phyloP scores from a whole-genome alignment of 106 monocot species.

The Amphibolis antarctica region DNA sequence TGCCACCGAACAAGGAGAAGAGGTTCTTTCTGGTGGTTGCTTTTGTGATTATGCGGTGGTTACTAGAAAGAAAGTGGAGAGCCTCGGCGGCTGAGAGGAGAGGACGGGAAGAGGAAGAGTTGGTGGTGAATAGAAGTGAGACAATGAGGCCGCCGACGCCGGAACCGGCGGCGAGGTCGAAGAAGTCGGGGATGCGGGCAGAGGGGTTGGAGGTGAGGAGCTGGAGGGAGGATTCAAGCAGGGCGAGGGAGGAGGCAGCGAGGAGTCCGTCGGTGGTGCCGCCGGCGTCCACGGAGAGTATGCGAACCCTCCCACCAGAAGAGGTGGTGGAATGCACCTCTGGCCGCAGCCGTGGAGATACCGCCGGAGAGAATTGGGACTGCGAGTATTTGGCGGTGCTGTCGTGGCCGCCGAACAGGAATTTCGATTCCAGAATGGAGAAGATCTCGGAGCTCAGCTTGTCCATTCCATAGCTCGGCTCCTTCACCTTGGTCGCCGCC shows the following conservation, averaged over 20 bases:
- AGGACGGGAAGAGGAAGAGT: slow-evolving; percentile 22
- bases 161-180: slow-evolving; percentile 73
- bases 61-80: slow-evolving; percentile 32
- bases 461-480: slow-evolving; percentile 10
- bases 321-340: slow-evolving; percentile 1
- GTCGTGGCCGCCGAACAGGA: slow-evolving; percentile 15
- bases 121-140: slow-evolving; percentile 55
- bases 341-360: too few relatives aligned
- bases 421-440: slow-evolving; percentile 19
- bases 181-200: slow-evolving; percentile 56
- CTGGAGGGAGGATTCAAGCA: slow-evolving; percentile 43
- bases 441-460: slow-evolving; percentile 19
- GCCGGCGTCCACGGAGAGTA: slow-evolving; percentile 64
- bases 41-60: slow-evolving; percentile 8
- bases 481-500: slow-evolving; percentile 1
- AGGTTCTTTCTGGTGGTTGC: slow-evolving; percentile 2
- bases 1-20: not conserved
- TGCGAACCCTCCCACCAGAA: slow-evolving; percentile 36
- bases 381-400: not conserved
- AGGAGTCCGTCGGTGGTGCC: slow-evolving; percentile 37
- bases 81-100: slow-evolving; percentile 33
- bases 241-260: slow-evolving; percentile 37
- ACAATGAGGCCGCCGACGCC: slow-evolving; percentile 63
- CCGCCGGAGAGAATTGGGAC: not conserved
- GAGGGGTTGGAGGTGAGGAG: slow-evolving; percentile 20